These are phyloP conservation scores for Schwanniomyces pseudopolymorphus DNA, from an alignment of 805 yeast species.

Conservation along the genomic window DNA sequence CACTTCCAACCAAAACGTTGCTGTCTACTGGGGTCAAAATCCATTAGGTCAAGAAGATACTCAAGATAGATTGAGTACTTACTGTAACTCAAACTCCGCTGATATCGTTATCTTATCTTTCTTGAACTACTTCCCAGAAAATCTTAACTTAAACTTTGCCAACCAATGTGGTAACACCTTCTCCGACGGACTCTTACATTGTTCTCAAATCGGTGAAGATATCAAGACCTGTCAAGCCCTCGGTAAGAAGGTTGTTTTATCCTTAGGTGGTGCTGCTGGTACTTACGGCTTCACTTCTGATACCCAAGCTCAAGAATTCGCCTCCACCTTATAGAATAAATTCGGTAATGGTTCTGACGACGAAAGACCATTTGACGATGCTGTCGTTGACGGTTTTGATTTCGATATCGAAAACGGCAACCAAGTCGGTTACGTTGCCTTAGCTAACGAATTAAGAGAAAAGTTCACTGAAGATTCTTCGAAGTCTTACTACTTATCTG, in stretches of 20 bases:
- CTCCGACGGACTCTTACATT: constrained; percentile 39
- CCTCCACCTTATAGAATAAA: constrained; percentile 33
- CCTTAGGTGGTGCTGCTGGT: constrained; percentile 51
- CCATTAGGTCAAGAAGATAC: constrained; percentile 1
- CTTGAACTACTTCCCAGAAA: constrained; percentile 53
- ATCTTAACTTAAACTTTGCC: constrained; percentile 16
- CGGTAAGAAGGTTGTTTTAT: constrained; percentile 73
- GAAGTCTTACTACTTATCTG: constrained; percentile 70
- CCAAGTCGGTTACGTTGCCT: constrained; percentile 22
- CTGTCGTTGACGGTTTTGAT: constrained; percentile 32
- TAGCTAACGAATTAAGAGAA: constrained; percentile 25
- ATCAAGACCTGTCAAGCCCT: constrained; percentile 68
- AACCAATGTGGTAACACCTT: constrained; percentile 23
- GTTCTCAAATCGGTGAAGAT: constrained; percentile 47
- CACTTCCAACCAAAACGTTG: constrained; percentile 49
- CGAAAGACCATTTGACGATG: constrained; percentile 25
- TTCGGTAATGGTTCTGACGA: constrained; percentile 28
- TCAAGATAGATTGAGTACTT: constrained; percentile 30
- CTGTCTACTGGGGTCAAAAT: constrained; percentile 84
- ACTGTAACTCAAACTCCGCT: constrained; percentile 65
- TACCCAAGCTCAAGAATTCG: constrained; percentile 56
- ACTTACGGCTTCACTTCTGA: constrained; percentile 52
- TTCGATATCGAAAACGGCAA: constrained; percentile 27
- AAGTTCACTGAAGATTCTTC: constrained; percentile 26
- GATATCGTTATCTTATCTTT: constrained; percentile 72